These are phyloP conservation scores for Scenedesmus sp. DNA, from an alignment of 163 green algal genomes.

Conservation along the genomic window DNA sequence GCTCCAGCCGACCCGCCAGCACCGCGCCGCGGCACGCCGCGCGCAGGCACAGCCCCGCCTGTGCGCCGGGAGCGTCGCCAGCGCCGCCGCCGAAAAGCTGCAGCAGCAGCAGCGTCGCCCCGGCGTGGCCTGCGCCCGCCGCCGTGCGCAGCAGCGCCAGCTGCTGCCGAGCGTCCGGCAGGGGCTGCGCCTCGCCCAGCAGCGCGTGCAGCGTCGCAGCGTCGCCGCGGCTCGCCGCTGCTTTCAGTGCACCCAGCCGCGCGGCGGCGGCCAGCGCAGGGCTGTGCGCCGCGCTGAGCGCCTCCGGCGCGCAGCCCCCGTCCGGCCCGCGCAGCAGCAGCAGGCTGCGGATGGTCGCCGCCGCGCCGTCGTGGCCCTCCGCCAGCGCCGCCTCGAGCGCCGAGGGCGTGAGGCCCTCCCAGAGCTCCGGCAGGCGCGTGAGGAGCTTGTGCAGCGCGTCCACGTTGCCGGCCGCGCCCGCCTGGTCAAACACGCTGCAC, in stretches of 20 bases:
- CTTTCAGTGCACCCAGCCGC: constrained; percentile 10
- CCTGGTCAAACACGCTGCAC: constrained; percentile 33
- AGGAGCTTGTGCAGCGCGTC: constrained; percentile 40
- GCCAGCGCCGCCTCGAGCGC: constrained; percentile 28
- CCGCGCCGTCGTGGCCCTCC: constrained; percentile 7
- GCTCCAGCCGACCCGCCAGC: constrained; percentile 21
- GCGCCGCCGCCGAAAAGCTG: constrained; percentile 10
- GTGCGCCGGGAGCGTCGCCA: no score
- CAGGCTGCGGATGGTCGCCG: constrained; percentile 7
- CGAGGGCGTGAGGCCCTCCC: background rate
- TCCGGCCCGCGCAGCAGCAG: constrained; percentile 31
- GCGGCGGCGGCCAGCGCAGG: background rate
- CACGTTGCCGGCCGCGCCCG: constrained; percentile 6
- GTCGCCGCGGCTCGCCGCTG: constrained; percentile 2
- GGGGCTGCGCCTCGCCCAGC: background rate
- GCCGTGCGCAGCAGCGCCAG: constrained; percentile 33
- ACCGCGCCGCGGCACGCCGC: constrained; percentile 23
- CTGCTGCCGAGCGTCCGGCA: constrained; percentile 20
- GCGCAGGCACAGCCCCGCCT: background rate
- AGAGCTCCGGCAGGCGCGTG: constrained; percentile 19
- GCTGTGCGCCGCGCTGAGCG: background rate
- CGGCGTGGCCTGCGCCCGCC: background rate
- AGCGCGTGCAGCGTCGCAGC: constrained; percentile 6
- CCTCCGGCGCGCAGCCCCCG: background rate
- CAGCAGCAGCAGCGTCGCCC: constrained; percentile 17